These are phyloP conservation scores for Adiantum capillusveneris DNA, from an alignment of 75 land plant genomes.

Conservation along the genomic window DNA sequence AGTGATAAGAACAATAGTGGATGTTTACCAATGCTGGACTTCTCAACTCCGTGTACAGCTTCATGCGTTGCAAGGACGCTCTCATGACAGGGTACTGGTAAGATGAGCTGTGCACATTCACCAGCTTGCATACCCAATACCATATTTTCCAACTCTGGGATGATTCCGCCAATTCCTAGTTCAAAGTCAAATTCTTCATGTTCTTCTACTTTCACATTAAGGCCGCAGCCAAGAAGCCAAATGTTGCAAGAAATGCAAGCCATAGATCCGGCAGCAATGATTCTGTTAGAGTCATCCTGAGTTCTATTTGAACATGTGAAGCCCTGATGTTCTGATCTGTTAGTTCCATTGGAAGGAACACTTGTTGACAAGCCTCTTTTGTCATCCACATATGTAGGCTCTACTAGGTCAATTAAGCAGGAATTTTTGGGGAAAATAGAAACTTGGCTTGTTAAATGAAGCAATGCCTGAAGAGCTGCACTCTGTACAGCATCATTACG, in stretches of 20 bases:
- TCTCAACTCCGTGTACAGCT: conserved; percentile 10
- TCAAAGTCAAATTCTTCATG: conserved; percentile 86
- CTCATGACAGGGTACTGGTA: conserved; percentile 27
- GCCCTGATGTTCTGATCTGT: too few species aligned
- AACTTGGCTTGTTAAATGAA: background rate
- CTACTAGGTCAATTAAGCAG: too few species aligned
- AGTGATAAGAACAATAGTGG: background rate
- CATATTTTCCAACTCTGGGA: conserved; percentile 46
- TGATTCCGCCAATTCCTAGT: conserved; percentile 69
- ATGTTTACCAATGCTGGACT: background rate
- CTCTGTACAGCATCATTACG: conserved; percentile 68
- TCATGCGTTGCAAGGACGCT: conserved; percentile 45
- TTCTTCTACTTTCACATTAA: conserved; percentile 42
- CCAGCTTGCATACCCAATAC: conserved; percentile 51
- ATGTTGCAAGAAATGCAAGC: conserved; percentile 46
- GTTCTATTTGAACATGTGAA: background rate
- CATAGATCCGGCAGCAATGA: conserved; percentile 53
- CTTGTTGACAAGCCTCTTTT: too few species aligned
- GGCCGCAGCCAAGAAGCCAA: conserved; percentile 16
- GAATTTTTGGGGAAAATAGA: too few species aligned
- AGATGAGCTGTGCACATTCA: conserved; percentile 40
- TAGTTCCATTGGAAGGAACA: too few species aligned
- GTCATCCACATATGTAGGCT: too few species aligned
- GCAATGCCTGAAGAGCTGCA: conserved; percentile 27
- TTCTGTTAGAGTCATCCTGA: conserved; percentile 3